Conservation (phyloP, 2,329 filamentous ascomycete genomes). For the Fusarium tjaetaba region DNA sequence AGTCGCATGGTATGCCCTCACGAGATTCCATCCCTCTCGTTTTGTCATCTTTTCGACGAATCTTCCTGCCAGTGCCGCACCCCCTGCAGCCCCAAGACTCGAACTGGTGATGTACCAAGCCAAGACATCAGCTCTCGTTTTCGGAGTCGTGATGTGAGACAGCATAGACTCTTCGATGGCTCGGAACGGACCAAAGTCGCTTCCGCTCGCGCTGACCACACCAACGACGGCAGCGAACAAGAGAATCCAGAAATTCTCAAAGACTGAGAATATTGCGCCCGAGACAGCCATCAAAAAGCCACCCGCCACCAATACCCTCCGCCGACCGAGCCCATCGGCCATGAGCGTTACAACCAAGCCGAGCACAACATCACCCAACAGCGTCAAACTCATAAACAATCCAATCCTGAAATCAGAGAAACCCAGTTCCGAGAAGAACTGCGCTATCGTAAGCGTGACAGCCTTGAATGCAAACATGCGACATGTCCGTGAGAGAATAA, state of each 20-base stretch:
- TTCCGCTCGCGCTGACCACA: conserved; percentile 69
- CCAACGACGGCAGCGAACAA: conserved; percentile 67
- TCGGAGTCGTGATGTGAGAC: conserved; percentile 66
- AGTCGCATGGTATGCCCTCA: conserved; percentile 64
- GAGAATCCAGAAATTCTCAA: conserved; percentile 68
- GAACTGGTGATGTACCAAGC: conserved; percentile 71
- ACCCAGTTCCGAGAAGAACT: conserved; percentile 66
- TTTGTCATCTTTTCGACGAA: conserved; percentile 60
- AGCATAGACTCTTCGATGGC: conserved; percentile 73
- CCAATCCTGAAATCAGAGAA: conserved; percentile 69
- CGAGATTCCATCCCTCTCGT: conserved; percentile 58
- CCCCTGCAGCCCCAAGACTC: conserved; percentile 63
- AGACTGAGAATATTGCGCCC: conserved; percentile 63
- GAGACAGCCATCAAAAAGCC: conserved; percentile 66
- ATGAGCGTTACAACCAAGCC: conserved; percentile 66
- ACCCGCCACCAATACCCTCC: conserved; percentile 62
- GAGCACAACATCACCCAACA: conserved; percentile 69
- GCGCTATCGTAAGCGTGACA: conserved; percentile 68
- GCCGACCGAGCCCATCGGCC: conserved; percentile 67
- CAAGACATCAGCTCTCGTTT: conserved; percentile 69
- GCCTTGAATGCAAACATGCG: conserved; percentile 74
- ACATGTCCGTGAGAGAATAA: conserved; percentile 51
- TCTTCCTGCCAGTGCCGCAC: conserved; percentile 62
- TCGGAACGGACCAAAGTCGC: conserved; percentile 74
- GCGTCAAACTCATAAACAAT: conserved; percentile 71